Evolutionary conservation across 768 basidiomycete species (phyloP).

Genomic region (Mycena alexandri): DNA sequence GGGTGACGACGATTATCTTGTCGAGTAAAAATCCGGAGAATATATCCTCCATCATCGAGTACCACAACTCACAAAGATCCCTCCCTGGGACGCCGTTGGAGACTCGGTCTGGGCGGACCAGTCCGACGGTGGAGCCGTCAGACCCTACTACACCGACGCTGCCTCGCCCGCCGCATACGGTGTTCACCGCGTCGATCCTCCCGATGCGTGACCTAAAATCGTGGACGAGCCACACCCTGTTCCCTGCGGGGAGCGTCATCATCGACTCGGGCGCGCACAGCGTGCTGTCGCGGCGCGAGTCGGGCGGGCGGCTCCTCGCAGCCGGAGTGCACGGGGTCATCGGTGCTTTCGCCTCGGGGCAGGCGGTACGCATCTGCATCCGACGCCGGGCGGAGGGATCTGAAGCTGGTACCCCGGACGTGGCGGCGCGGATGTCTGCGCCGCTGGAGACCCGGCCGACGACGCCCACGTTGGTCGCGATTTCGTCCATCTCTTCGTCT

Average conservation of each 20-base stretch:
- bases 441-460: slow-evolving; percentile 64
- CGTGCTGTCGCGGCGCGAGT: slow-evolving; percentile 87
- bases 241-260: slow-evolving; percentile 88
- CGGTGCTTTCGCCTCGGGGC: slow-evolving; percentile 93
- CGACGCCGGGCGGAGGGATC: slow-evolving; percentile 51
- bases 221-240: slow-evolving; percentile 97
- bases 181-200: slow-evolving; percentile 81
- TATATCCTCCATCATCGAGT: slow-evolving; percentile 87
- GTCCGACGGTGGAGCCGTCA: slow-evolving; percentile 40
- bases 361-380: slow-evolving; percentile 89
- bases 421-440: slow-evolving; percentile 52
- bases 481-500: slow-evolving; percentile 58
- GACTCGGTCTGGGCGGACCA: slow-evolving; percentile 41
- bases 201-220: slow-evolving; percentile 90
- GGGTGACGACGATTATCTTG: slow-evolving; percentile 91
- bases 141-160: slow-evolving; percentile 39
- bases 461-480: slow-evolving; percentile 64
- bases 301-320: slow-evolving; percentile 92
- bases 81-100: slow-evolving; percentile 52
- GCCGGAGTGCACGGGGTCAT: slow-evolving; percentile 90
- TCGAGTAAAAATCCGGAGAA: slow-evolving; percentile 83
- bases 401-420: slow-evolving; percentile 35
- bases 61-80: slow-evolving; percentile 64
- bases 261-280: slow-evolving; percentile 91
- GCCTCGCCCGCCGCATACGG: slow-evolving; percentile 83